These are phyloP conservation scores for Cladosporium sp. DNA, from an alignment of 2,329 filamentous ascomycete species.

Conservation along the genomic window DNA sequence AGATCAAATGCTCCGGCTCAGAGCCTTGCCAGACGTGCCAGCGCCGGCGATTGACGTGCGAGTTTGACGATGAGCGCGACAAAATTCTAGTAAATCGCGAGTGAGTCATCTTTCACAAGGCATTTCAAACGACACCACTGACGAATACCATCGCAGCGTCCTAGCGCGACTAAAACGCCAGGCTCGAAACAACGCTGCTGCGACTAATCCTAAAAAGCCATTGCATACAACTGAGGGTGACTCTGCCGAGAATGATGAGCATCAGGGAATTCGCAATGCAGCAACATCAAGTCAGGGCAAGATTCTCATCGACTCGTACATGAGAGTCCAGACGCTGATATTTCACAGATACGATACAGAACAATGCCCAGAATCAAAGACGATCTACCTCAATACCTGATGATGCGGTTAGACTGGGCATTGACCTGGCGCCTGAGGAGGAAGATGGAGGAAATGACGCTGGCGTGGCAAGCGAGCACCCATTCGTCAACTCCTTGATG, in stretches of 20 bases:
- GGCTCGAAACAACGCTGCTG: not conserved
- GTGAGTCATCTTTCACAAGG: slow-evolving; percentile 7
- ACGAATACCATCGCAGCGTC: slow-evolving; percentile 13
- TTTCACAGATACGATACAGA: no score
- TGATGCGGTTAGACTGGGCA: not conserved
- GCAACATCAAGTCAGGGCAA: no score
- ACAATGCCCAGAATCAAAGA: not conserved
- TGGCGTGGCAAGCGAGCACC: slow-evolving; percentile 1
- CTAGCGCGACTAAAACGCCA: slow-evolving; percentile 1
- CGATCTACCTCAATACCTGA: not conserved
- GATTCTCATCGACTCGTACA: no score
- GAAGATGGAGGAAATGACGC: not conserved
- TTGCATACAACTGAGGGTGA: no score
- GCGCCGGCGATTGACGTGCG: slow-evolving; percentile 40
- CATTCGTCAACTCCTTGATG: slow-evolving; percentile 24
- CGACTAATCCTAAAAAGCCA: slow-evolving; percentile 12
- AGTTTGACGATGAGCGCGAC: slow-evolving; percentile 44
- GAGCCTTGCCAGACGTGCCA: slow-evolving; percentile 42
- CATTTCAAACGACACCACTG: no score
- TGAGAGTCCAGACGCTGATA: no score
- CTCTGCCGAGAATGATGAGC: no score
- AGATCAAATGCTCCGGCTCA: slow-evolving; percentile 28
- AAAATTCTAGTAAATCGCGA: slow-evolving; percentile 45
- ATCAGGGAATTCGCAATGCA: no score
- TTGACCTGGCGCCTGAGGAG: not conserved